phyloP scores from a whole-genome alignment of 345 rosid species.

The Isatis tinctoria region DNA sequence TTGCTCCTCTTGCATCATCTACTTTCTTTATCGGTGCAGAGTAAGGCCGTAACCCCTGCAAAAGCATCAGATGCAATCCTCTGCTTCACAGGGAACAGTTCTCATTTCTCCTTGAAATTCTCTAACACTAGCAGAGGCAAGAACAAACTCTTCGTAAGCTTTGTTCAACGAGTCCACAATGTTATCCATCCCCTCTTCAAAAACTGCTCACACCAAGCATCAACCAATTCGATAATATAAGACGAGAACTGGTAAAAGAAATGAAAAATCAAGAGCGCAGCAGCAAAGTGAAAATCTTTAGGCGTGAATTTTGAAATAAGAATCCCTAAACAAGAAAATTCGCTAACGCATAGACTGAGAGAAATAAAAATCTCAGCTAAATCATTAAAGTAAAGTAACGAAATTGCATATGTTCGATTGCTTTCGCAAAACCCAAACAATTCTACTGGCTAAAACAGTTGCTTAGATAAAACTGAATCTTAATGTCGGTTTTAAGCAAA shows the following conservation, averaged over 20 bases:
- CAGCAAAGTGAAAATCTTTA: neutral
- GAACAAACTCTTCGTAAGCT: constrained; percentile 78
- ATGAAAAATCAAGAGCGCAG: constrained; percentile 1
- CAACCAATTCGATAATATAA: neutral
- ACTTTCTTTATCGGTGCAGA: too few species aligned
- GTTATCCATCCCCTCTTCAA: constrained; percentile 44
- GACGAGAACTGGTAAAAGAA: neutral
- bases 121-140: constrained; percentile 77
- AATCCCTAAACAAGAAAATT: constrained; percentile 11
- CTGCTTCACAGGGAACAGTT: constrained; percentile 79
- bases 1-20: too few species aligned
- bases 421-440: neutral
- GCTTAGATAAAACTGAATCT: neutral
- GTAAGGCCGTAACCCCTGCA: too few species aligned
- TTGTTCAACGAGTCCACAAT: constrained; percentile 63
- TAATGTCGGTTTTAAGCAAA: neutral
- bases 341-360: neutral
- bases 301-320: neutral
- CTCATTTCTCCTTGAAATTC: constrained; percentile 92
- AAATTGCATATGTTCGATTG: constrained; percentile 1
- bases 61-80: too few species aligned
- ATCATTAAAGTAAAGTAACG: neutral
- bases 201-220: constrained; percentile 4
- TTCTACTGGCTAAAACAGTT: neutral
- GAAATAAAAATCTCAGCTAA: constrained; percentile 2